Percentiles rank a stretch among this genome's conserved stretches.
Evolutionary conservation across 2,329 filamentous ascomycete genomes (phyloP).

Genomic region (Neophaeococcomyces mojaviensis): DNA sequence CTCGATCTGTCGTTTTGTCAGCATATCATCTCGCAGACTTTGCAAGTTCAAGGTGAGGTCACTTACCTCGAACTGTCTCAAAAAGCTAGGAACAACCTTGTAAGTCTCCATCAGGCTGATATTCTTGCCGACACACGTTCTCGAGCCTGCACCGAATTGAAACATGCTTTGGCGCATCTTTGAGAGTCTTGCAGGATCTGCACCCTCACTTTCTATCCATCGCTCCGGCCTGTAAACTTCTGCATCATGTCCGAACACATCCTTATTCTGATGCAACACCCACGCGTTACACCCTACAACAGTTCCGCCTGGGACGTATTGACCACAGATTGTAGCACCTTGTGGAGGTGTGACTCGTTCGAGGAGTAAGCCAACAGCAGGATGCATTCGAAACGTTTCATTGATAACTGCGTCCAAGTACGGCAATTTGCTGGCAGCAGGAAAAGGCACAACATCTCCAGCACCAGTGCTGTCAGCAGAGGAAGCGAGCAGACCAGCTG

Average conservation of each 20-base stretch:
- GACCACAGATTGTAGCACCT: slow-evolving; percentile 59
- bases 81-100: slow-evolving; percentile 23
- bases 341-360: slow-evolving; percentile 61
- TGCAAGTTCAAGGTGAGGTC: too few relatives aligned
- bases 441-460: too few relatives aligned
- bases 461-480: too few relatives aligned
- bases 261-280: slow-evolving; percentile 61
- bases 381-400: slow-evolving; percentile 69
- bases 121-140: slow-evolving; percentile 34
- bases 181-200: slow-evolving; percentile 31
- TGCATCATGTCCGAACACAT: slow-evolving; percentile 62
- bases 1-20: too few relatives aligned
- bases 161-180: slow-evolving; percentile 40
- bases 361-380: slow-evolving; percentile 62
- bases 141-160: slow-evolving; percentile 44
- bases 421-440: slow-evolving; percentile 37
- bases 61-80: slow-evolving; percentile 16
- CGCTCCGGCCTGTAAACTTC: slow-evolving; percentile 62
- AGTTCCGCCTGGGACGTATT: slow-evolving; percentile 60
- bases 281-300: slow-evolving; percentile 68
- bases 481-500: slow-evolving; percentile 1
- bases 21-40: too few relatives aligned
- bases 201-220: slow-evolving; percentile 50
- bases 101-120: slow-evolving; percentile 25
- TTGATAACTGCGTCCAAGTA: slow-evolving; percentile 74